A percentile compares a stretch with the other conserved stretches of the same genome.
Evolutionary conservation across 805 yeast species (phyloP).

Genomic region (Myxozyma neotropica): DNA sequence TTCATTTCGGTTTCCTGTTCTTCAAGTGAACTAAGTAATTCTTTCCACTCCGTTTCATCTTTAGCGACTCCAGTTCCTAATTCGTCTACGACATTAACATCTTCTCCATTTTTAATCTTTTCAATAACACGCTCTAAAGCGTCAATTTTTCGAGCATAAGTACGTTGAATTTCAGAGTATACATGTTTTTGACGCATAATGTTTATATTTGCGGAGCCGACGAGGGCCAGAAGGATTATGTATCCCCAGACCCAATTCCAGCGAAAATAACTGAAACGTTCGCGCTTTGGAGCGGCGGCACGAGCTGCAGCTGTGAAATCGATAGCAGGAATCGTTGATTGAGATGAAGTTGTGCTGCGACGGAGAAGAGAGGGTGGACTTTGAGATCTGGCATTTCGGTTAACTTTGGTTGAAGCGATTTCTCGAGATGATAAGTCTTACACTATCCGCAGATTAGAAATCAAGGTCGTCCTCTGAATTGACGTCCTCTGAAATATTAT

Average conservation of each 20-base stretch:
- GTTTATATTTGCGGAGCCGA: slow-evolving; percentile 30
- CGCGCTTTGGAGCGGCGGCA: neutral
- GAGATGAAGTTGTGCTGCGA: too few species aligned
- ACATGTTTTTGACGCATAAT: slow-evolving; percentile 27
- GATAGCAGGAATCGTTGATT: too few species aligned
- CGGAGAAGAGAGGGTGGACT: too few species aligned
- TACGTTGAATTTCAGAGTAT: slow-evolving; percentile 16
- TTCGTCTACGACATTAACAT: slow-evolving; percentile 27
- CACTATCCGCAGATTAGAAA: too few species aligned
- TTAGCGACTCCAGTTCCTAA: slow-evolving; percentile 27
- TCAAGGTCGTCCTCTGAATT: too few species aligned
- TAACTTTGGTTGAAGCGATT: too few species aligned
- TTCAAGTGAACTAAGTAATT: slow-evolving; percentile 16
- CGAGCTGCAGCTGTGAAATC: slow-evolving; percentile 2
- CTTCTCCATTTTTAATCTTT: slow-evolving; percentile 12
- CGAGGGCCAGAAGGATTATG: slow-evolving; percentile 21
- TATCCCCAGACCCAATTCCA: slow-evolving; percentile 31
- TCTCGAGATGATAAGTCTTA: too few species aligned
- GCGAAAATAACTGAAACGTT: slow-evolving; percentile 5
- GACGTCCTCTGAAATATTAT: too few species aligned
- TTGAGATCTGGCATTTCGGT: too few species aligned
- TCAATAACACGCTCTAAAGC: slow-evolving; percentile 21
- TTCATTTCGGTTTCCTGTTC: slow-evolving; percentile 15
- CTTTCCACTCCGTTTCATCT: slow-evolving; percentile 29
- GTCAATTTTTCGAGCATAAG: slow-evolving; percentile 11